Evolutionary conservation across 1,139 yeast species (phyloP).

Genomic region (Kluyveromyces sp.): DNA sequence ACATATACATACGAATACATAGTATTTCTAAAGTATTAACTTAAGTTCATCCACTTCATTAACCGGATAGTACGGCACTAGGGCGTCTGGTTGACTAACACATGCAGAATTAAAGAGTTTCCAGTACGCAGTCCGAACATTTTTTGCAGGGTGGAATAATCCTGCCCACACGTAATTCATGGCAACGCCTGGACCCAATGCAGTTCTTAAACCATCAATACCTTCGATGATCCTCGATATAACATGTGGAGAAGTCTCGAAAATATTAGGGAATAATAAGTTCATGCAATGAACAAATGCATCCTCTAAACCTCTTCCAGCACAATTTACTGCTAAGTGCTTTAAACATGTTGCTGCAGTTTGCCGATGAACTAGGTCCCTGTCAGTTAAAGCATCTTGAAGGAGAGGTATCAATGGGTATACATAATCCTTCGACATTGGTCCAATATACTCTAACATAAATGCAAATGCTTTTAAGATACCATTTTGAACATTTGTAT

Average conservation of each 20-base stretch:
- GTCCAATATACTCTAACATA: constrained; percentile 86
- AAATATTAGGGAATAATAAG: constrained; percentile 72
- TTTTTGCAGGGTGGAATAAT: constrained; percentile 85
- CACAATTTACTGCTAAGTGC: constrained; percentile 73
- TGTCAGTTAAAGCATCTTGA: constrained; percentile 85
- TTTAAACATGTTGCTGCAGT: constrained; percentile 87
- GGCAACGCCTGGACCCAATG: constrained; percentile 68
- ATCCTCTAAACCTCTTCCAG: constrained; percentile 69
- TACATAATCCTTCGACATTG: constrained; percentile 72
- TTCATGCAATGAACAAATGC: constrained; percentile 70
- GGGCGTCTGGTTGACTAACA: constrained; percentile 61
- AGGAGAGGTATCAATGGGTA: constrained; percentile 74
- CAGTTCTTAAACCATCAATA: constrained; percentile 63
- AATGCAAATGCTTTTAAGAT: constrained; percentile 88
- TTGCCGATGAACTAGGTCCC: constrained; percentile 91
- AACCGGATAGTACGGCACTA: constrained; percentile 79
- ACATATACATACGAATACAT: too few species aligned
- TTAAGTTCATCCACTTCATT: constrained; percentile 41
- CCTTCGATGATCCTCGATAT: constrained; percentile 76
- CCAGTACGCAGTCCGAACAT: constrained; percentile 85
- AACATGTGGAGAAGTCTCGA: constrained; percentile 93
- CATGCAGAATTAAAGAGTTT: constrained; percentile 69
- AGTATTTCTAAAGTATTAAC: constrained; percentile 16
- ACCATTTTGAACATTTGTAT: constrained; percentile 91
- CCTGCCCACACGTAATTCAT: constrained; percentile 83